Conservation (phyloP, 2,329 filamentous ascomycete genomes). For the Sclerotinia trifoliorum region DNA sequence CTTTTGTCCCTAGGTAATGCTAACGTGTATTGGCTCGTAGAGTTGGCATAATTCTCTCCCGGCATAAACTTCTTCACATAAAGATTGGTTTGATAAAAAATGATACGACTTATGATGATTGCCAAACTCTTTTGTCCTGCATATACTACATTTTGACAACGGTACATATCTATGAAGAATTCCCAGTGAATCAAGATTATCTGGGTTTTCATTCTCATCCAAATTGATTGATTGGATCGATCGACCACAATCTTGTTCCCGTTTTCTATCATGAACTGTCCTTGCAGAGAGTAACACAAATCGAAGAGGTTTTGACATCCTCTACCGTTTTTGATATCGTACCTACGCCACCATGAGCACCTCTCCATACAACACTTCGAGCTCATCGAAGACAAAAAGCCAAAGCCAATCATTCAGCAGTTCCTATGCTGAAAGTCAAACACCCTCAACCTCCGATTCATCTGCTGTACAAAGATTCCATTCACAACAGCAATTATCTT, state of each 20-base stretch:
- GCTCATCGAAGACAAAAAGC: slow-evolving; percentile 1
- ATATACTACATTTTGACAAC: not conserved
- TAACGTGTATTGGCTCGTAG: not conserved
- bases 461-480: not conserved
- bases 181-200: not conserved
- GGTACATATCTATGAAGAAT: not conserved
- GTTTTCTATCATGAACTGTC: not conserved
- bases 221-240: not conserved
- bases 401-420: not conserved
- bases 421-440: slow-evolving; percentile 5
- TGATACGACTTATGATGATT: not conserved
- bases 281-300: not conserved
- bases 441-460: not conserved
- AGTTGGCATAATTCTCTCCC: not conserved
- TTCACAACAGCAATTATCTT: not conserved
- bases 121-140: not conserved
- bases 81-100: not conserved
- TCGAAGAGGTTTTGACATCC: not conserved
- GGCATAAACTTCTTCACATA: not conserved
- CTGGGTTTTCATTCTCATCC: not conserved
- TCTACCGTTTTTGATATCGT: not conserved
- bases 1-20: not conserved
- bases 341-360: not conserved
- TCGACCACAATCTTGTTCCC: not conserved
- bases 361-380: not conserved